phyloP scores from a whole-genome alignment of 1,139 yeast species.

The Diutina ranongensis region DNA sequence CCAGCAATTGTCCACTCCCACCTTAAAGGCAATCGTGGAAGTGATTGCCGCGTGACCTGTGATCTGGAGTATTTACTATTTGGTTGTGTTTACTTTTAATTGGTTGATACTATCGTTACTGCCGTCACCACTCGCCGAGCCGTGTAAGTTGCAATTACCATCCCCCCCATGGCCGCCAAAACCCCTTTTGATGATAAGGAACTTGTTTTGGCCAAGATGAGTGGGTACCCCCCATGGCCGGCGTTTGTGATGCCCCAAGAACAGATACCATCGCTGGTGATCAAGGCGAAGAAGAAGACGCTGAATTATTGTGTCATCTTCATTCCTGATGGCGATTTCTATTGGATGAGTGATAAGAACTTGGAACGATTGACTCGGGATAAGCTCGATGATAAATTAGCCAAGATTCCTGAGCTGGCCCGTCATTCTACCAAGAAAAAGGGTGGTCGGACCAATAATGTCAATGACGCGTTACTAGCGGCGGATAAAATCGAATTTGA shows the following conservation, averaged over 20 bases:
- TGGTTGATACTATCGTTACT: too few relatives aligned
- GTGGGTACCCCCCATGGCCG: constrained; percentile 40
- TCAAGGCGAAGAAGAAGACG: constrained; percentile 26
- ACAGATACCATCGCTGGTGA: constrained; percentile 27
- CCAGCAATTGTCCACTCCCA: not conserved
- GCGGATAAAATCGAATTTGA: constrained; percentile 28
- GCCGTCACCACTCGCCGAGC: too few relatives aligned
- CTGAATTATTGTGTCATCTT: constrained; percentile 27
- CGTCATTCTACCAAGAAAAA: constrained; percentile 13
- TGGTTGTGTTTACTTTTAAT: too few relatives aligned
- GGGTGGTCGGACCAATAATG: constrained; percentile 21
- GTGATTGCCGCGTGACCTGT: too few relatives aligned
- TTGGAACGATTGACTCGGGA: constrained; percentile 14
- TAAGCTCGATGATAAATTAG: constrained; percentile 18
- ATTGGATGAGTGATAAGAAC: constrained; percentile 33
- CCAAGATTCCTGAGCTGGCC: constrained; percentile 20
- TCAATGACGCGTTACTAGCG: constrained; percentile 30
- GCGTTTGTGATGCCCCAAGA: constrained; percentile 34
- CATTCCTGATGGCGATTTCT: constrained; percentile 38
- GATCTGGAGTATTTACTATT: too few relatives aligned
- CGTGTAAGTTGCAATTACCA: too few relatives aligned
- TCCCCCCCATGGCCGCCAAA: not conserved
- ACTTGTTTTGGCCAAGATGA: constrained; percentile 36
- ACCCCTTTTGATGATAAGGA: constrained; percentile 20
- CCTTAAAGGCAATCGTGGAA: too few relatives aligned